Evolutionary conservation across 768 basidiomycete genomes (phyloP), one percentile per base, ranked within the genome.

Genomic region (Tylopilus rubrobrunneus): DNA sequence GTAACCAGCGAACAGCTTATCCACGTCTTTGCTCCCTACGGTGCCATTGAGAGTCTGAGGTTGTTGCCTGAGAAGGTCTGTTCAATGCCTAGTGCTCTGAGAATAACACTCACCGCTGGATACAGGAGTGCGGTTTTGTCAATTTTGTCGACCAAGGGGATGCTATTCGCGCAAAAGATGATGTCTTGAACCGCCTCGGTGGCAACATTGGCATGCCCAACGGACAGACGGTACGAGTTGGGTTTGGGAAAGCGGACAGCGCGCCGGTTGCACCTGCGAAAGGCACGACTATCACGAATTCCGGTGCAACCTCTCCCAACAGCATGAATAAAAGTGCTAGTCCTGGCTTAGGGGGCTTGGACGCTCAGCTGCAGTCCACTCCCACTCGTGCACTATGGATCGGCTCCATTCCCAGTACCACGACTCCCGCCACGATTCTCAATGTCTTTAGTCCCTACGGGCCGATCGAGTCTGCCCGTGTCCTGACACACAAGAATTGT

Each of bases 371-470:
- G 23, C 93, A 95, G 69, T 88, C 89, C 9, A 86, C 89, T 39
- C 97, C 97, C 5, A 98, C 97, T 1, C 78, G 97, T 53, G 96
- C 96, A 2, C 79, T 98, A 21, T 99, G 97, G 96, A 91, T 99
- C 64, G 97, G 97, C 6, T 93, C 91, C 41, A 97, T 99, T 63
- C 97, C 97, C 10, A 89, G 89, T 3, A 90, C 89, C 4, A 98
- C 96, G 11, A 97, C 93, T 6, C 92, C 97, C 8, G 90, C 91
- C 3, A 95, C 92, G 2, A 89, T 99, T 59, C 72, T 98, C 48
- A 94, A 92, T 62, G 91, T 99, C 40, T 99, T 99, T 68, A 93
- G 93, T 62, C 93, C 95, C 19, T 99, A 92, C 64, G 97, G 97
- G 0, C 92, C 95, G 4, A 98, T 99, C 58, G 97, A 99, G 73